Evolutionary conservation across 2,329 filamentous ascomycete genomes (phyloP).

Genomic region (Botrytis cinerea): DNA sequence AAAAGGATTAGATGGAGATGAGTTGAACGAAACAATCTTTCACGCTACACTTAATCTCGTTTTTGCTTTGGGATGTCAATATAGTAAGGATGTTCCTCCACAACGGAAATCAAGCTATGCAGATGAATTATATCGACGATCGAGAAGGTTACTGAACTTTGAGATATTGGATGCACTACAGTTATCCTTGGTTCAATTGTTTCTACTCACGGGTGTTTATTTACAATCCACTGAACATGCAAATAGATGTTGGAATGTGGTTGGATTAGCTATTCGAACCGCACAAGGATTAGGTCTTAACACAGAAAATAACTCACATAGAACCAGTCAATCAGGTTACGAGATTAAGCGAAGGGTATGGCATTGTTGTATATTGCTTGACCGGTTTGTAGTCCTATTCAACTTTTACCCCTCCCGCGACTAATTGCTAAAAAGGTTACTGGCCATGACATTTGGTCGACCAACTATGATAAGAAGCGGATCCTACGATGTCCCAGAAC

Average conservation of each 20-base stretch:
- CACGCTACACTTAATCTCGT: slow-evolving; percentile 40
- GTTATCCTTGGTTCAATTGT: slow-evolving; percentile 38
- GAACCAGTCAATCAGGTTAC: slow-evolving; percentile 33
- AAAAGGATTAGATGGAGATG: slow-evolving; percentile 6
- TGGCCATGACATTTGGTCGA: slow-evolving; percentile 40
- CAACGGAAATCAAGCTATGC: slow-evolving; percentile 27
- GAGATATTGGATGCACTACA: slow-evolving; percentile 38
- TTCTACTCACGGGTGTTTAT: slow-evolving; percentile 40
- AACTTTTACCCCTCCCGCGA: neutral
- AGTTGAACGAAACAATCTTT: slow-evolving; percentile 27
- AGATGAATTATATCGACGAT: slow-evolving; percentile 39
- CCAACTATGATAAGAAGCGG: slow-evolving; percentile 31
- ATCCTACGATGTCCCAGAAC: slow-evolving; percentile 23
- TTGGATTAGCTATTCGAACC: slow-evolving; percentile 40
- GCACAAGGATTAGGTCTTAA: slow-evolving; percentile 41
- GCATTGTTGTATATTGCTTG: slow-evolving; percentile 40
- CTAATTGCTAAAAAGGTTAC: slow-evolving; percentile 28
- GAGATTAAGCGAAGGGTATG: slow-evolving; percentile 42
- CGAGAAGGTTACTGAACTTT: slow-evolving; percentile 35
- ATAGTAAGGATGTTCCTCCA: slow-evolving; percentile 27
- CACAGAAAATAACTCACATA: slow-evolving; percentile 9
- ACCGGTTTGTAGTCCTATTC: slow-evolving; percentile 31
- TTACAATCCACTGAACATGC: slow-evolving; percentile 39
- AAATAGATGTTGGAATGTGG: slow-evolving; percentile 41
- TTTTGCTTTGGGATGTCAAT: slow-evolving; percentile 40